These are phyloP conservation scores for Solanum sejunctum DNA, from an alignment of 257 asterid genomes.

Conservation along the genomic window DNA sequence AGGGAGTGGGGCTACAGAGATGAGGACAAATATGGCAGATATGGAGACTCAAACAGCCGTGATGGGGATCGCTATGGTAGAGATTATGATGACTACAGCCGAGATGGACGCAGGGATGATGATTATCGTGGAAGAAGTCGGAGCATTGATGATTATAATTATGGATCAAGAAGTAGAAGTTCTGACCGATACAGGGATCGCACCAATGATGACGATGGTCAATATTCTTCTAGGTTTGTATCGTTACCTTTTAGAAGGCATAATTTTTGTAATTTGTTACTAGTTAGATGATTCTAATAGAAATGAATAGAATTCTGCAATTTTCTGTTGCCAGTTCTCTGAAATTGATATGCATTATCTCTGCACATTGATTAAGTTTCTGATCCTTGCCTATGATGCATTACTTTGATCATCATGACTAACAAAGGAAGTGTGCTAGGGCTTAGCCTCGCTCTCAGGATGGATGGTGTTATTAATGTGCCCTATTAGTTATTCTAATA, in stretches of 20 bases:
- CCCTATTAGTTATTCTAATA: not conserved
- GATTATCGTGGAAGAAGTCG: constrained; percentile 64
- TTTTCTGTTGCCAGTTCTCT: not conserved
- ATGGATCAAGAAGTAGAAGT: constrained; percentile 90
- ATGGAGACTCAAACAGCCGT: constrained; percentile 67
- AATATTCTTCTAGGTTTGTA: constrained; percentile 70
- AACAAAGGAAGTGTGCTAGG: constrained; percentile 62
- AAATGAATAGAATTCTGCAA: not conserved
- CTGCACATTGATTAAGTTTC: not conserved
- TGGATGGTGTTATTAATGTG: constrained; percentile 45
- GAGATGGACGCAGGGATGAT: constrained; percentile 73
- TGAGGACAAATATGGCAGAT: constrained; percentile 46
- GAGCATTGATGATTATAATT: constrained; percentile 39
- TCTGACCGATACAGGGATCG: constrained; percentile 53
- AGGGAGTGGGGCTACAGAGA: constrained; percentile 1
- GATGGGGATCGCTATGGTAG: constrained; percentile 66
- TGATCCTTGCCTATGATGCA: not conserved
- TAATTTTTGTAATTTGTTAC: not conserved
- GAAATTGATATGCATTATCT: not conserved
- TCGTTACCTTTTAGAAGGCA: not conserved
- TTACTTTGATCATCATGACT: not conserved
- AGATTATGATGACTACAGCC: constrained; percentile 65
- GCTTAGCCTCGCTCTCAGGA: constrained; percentile 66
- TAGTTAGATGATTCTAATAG: not conserved
- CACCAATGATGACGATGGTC: constrained; percentile 67